A percentile compares a stretch with the other conserved stretches of the same genome.
Conservation (phyloP, 495 filamentous ascomycete species). For the Aspergillus cavernicola region DNA sequence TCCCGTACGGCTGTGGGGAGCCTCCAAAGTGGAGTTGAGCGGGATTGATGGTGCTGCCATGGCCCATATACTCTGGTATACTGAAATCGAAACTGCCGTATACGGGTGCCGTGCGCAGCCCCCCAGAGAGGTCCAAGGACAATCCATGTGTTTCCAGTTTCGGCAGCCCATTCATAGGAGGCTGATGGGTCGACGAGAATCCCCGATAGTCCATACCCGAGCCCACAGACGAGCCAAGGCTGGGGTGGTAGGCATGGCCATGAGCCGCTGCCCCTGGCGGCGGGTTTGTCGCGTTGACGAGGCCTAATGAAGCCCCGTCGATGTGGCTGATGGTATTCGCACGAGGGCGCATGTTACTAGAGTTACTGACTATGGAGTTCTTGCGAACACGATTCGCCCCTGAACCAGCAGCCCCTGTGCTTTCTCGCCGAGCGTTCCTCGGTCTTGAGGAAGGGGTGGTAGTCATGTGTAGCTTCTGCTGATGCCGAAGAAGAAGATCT, state of each 20-base stretch:
- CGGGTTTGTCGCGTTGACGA: conserved; percentile 61
- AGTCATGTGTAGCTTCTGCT: conserved; percentile 99
- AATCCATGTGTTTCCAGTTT: conserved; percentile 82
- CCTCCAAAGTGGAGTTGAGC: conserved; percentile 91
- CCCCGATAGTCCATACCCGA: conserved; percentile 63
- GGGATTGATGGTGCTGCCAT: conserved; percentile 86
- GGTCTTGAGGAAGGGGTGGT: conserved; percentile 85
- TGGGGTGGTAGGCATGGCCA: conserved; percentile 60
- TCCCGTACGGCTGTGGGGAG: conserved; percentile 63
- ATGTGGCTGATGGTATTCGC: conserved; percentile 98
- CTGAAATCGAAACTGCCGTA: conserved; percentile 64
- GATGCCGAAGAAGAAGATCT: conserved; percentile 88
- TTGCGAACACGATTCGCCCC: conserved; percentile 77
- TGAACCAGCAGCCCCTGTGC: conserved; percentile 70
- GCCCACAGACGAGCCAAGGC: conserved; percentile 61
- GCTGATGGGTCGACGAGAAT: conserved; percentile 62
- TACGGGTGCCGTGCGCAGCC: conserved; percentile 77
- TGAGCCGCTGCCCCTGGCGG: conserved; percentile 46
- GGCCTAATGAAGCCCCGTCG: conserved; percentile 69
- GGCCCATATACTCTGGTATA: conserved; percentile 70
- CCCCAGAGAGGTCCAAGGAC: conserved; percentile 56
- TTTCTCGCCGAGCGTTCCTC: conserved; percentile 74
- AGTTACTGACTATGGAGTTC: conserved; percentile 74
- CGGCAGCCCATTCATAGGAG: conserved; percentile 57
- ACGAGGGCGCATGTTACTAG: conserved; percentile 72